Base-by-base conservation (phyloP, 106 monocot species). In the Dendrobium officinale region DNA sequence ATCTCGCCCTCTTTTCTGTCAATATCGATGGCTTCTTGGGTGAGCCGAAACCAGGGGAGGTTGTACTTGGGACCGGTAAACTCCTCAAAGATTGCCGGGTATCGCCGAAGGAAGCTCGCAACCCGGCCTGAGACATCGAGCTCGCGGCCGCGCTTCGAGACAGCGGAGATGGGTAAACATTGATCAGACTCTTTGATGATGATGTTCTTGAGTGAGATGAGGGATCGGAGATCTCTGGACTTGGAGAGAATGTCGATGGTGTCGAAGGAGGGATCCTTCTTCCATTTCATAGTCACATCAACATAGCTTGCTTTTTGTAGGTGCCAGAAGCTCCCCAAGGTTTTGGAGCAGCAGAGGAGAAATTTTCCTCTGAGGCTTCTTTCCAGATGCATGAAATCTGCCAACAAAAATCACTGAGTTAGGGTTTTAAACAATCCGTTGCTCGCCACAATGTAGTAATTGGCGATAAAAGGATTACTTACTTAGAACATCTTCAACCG, bases 41-140 rank as follows among this genome's bases (percentile, higher is more conserved):
- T 93, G 54, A 93, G 95, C 54, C 79, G 84, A 86, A 96, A 96
- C 93, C 93, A 93, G 33, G 95, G 95, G 49, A 86, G 88, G 72
- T 85, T 89, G 75, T 89, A 40, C 29, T 85, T 73, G 27, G 92
- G 89, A 5, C 91, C 95, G 5, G 77, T 42, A 85, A 83, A 93
- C 85, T 93, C 93, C 48, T 89, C 82, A 81, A 96, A 96, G 61
- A 91, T 72, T 29, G 93, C 85, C 2, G 96, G 96, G 79, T 85
- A 91, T 9, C 77, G 74, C 43, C 88, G 75, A 33, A 88, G 81
- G 42, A 88, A 88, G 40, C 74, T 31, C 22, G 84, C 84, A 9
- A 87, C 84, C 5, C 85, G 77, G 75, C 85, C 85, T 3, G 87
- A 82, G 47, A 82, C 82, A 55, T 90, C 85, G 54, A 88, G 85